Percentiles rank a stretch among this genome's conserved stretches.
These are phyloP conservation scores for Diddensiella caesifluorescens DNA, from an alignment of 805 yeast species.

Conservation along the genomic window DNA sequence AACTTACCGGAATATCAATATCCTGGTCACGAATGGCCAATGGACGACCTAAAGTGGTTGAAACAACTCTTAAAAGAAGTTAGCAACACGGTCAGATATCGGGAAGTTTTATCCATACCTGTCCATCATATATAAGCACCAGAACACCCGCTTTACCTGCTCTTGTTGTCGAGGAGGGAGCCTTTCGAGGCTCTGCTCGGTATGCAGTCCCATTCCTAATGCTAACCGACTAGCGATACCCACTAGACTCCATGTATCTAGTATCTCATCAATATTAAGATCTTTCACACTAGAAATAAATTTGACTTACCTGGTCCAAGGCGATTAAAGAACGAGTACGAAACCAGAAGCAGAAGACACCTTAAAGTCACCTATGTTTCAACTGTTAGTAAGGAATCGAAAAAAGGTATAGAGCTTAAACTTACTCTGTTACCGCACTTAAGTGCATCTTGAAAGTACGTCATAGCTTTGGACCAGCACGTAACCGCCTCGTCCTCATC, in stretches of 20 bases:
- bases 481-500: constrained; percentile 33
- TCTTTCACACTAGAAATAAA: not conserved
- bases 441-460: constrained; percentile 36
- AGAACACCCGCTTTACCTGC: constrained; percentile 24
- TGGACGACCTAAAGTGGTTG: constrained; percentile 46
- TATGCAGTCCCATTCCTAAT: constrained; percentile 43
- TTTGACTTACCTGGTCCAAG: constrained; percentile 32
- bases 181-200: constrained; percentile 23
- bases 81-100: too few species aligned
- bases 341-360: constrained; percentile 41
- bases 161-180: constrained; percentile 19
- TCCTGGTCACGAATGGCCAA: constrained; percentile 46
- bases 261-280: not conserved
- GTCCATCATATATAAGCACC: constrained; percentile 27
- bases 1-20: constrained; percentile 32
- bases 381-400: constrained; percentile 25
- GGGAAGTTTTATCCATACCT: too few species aligned
- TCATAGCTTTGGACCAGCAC: constrained; percentile 40
- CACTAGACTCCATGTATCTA: constrained; percentile 47
- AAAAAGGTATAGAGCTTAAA: not conserved
- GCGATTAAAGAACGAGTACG: constrained; percentile 48
- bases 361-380: constrained; percentile 30
- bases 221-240: constrained; percentile 44
- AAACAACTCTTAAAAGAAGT: too few species aligned
- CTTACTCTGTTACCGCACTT: constrained; percentile 33